Evolutionary conservation across 1,139 yeast genomes (phyloP), one percentile per base, ranked within the genome.

Genomic region (Debaryomycetaceae sp.): DNA sequence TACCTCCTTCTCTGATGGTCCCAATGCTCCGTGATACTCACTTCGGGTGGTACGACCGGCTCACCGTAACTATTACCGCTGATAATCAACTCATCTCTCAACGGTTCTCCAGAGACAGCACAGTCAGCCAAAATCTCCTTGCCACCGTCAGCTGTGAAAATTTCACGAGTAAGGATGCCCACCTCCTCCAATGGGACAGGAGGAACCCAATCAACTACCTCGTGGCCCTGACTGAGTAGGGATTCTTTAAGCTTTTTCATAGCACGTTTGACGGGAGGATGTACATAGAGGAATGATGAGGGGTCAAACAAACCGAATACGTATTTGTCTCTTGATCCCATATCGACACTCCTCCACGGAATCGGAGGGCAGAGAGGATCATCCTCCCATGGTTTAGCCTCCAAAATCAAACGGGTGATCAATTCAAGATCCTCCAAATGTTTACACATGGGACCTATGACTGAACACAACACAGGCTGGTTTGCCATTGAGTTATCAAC

Each of bases 401-500:
- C 55, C 13, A 58, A 34, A 8, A 58, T 38, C 3, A 48, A 24
- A 38, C 53, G 46, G 34, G 60, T 56, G 27, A 55, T 54, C 29
- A 53, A 51, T 42, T 65, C 58, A 40, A 55, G 42, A 46, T 64
- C 69, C 8, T 59, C 65, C 11, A 67, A 48, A n/a, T 62, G 54
- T 37, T 64, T 51, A 27, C 68, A 56, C 58, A 67, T 52, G 8
- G 72, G 72, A 1, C 72, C 72, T 36, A 57, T 54, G 11, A 63
- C 68, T 54, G 62, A 34, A 56, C 62, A 14, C 56, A 59, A 43
- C 13, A 51, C 37, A 5, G 54, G 53, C n/a, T 49, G 52, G 36
- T 45, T 31, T 1, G 45, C 49, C 36, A 44, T 39, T 6, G 52
- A 46, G 39, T 50, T 51, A 17, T 51, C 39, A 2, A 50, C 45